Evolutionary conservation across 768 basidiomycete genomes (phyloP), one percentile per base, ranked within the genome.

Genomic region (Lactifluus echinatus): DNA sequence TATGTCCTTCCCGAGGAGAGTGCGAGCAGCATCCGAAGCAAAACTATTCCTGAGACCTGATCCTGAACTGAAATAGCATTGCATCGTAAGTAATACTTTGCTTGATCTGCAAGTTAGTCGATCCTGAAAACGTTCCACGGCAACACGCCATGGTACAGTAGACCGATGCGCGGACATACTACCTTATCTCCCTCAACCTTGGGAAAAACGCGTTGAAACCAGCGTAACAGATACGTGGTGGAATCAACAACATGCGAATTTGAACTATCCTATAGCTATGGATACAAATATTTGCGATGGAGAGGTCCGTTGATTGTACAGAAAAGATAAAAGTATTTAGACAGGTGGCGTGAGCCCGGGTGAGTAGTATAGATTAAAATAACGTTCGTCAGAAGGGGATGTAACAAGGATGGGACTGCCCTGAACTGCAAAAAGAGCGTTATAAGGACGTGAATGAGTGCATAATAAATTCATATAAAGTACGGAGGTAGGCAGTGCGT

Each of bases 221-320:
- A 33, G 21, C 15, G 15, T 5, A n/a, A 14, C 5, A 15, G 28
- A 23, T 14, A n/a, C 2, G 26, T 29, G 10, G 4, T 15, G 24
- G 8, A 11, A 34, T 10, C 8, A 15, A 14, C 15, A 21, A 53
- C 14, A 28, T 36, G 19, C 37, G 12, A 37, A 4, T 46, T 21
- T 47, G 21, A 23, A 53, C 24, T 29, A 54, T 14, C 11, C 29
- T 47, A 54, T 46, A 36, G 19, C 29, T 47, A 54, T 46, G 36
- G 19, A 55, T 47, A 47, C 45, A 55, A 34, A 21, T 37, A 29
- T 55, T 39, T 39, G 53, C 19, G 53, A 47, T 55, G 28, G 26
- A 11, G 19, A 34, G 6, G 24, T 53, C n/a, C 31, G 19, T 45
- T 24, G n/a, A 24, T 24, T 43, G 33, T 12, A 36, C 23, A 12